Percentiles rank a stretch among this genome's conserved stretches.
Conservation (phyloP, 2,329 filamentous ascomycete genomes). For the Microdochium nivale region DNA sequence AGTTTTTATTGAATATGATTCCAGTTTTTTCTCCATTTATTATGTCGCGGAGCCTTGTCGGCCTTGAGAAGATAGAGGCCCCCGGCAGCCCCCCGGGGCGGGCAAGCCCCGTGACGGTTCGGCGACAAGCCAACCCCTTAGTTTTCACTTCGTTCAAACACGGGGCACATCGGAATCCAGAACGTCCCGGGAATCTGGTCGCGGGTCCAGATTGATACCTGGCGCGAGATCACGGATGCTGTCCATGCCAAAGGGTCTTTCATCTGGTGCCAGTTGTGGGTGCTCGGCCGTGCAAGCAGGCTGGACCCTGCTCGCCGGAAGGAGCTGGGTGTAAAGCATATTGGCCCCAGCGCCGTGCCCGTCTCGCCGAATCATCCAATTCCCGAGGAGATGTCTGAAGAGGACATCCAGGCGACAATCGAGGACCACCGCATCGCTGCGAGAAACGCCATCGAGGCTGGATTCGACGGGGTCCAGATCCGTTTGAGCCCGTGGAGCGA, state of each 20-base stretch:
- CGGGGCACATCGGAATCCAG: neutral
- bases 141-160: too few species aligned
- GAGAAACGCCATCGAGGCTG: slow-evolving; percentile 12
- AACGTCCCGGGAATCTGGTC: slow-evolving; percentile 41
- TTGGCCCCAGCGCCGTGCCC: slow-evolving; percentile 4
- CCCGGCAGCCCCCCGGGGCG: too few species aligned
- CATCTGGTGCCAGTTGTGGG: slow-evolving; percentile 25
- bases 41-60: too few species aligned
- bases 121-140: too few species aligned
- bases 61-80: too few species aligned
- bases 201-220: slow-evolving; percentile 23
- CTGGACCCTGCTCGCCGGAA: neutral
- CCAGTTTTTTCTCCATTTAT: too few species aligned
- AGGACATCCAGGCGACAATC: slow-evolving; percentile 10
- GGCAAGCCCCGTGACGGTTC: too few species aligned
- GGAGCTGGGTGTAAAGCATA: neutral
- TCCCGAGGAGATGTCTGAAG: slow-evolving; percentile 8
- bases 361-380: slow-evolving; percentile 11
- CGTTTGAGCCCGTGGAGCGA: neutral
- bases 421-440: slow-evolving; percentile 5
- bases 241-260: slow-evolving; percentile 20
- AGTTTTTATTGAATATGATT: too few species aligned
- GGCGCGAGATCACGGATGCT: slow-evolving; percentile 21
- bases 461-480: slow-evolving; percentile 15
- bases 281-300: slow-evolving; percentile 27